Conservation (phyloP, 306 rosid genomes). For the Aeschynomene evenia region DNA sequence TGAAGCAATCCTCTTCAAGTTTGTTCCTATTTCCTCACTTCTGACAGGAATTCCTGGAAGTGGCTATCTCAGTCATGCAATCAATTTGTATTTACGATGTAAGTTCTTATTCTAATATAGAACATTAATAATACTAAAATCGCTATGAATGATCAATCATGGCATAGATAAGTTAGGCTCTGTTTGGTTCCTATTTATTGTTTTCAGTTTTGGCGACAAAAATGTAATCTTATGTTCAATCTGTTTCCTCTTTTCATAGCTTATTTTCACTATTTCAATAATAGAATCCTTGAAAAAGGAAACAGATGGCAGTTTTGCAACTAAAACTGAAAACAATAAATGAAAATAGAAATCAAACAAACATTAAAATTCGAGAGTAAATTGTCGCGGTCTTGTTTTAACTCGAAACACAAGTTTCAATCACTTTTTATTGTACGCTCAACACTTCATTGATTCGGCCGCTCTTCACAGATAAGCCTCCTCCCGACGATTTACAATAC, state of each 20-base stretch:
- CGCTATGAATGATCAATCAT: background rate
- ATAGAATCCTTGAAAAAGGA: too few species aligned
- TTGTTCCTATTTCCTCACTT: conserved; percentile 86
- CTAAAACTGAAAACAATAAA: too few species aligned
- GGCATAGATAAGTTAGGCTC: background rate
- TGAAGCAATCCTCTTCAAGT: conserved; percentile 75
- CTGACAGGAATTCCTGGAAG: conserved; percentile 80
- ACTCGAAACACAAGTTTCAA: conserved; percentile 12
- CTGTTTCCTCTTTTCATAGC: too few species aligned
- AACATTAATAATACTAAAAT: background rate
- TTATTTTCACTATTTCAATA: too few species aligned
- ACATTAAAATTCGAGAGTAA: background rate
- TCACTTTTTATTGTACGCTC: background rate
- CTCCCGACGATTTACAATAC: conserved; percentile 63
- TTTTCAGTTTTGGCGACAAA: too few species aligned
- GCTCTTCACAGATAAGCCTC: conserved; percentile 63
- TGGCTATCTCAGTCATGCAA: conserved; percentile 89
- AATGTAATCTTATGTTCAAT: too few species aligned
- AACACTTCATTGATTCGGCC: background rate
- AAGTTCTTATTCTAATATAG: conserved; percentile 30
- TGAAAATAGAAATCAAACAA: too few species aligned
- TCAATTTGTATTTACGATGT: conserved; percentile 87
- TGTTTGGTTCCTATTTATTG: too few species aligned
- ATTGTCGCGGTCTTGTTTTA: conserved; percentile 5
- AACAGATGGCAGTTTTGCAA: too few species aligned